Evolutionary conservation across 169 alveolate species (phyloP).

Genomic region (Plasmodium knowlesi): DNA sequence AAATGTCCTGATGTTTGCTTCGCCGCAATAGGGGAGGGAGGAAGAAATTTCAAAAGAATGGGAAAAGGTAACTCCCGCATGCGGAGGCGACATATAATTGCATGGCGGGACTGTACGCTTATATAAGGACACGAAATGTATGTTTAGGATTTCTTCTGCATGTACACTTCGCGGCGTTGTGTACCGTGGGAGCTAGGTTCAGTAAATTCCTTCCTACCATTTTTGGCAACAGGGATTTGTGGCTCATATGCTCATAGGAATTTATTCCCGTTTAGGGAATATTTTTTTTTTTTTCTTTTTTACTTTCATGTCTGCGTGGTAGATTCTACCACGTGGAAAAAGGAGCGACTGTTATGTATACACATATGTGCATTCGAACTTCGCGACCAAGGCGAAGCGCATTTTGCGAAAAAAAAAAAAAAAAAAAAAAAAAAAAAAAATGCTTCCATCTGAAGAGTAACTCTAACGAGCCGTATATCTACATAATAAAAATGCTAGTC

Average conservation of each 20-base stretch:
- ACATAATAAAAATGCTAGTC: neutral
- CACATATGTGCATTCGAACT: neutral
- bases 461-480: neutral
- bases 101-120: neutral
- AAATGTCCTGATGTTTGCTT: neutral
- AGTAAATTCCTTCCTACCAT: neutral
- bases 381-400: neutral
- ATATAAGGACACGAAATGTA: neutral
- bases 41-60: neutral
- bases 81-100: neutral
- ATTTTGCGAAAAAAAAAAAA: neutral
- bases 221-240: neutral
- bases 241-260: neutral
- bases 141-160: neutral
- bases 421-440: too few relatives aligned
- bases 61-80: neutral
- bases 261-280: neutral
- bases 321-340: neutral
- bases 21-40: neutral
- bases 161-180: neutral
- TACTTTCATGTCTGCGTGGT: neutral
- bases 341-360: neutral
- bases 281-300: too few relatives aligned
- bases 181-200: neutral
- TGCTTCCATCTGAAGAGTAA: neutral